A percentile compares a stretch with the other conserved stretches of the same genome.
Evolutionary conservation across 805 yeast species (phyloP).

Genomic region (Pichia gijzeniarum): DNA sequence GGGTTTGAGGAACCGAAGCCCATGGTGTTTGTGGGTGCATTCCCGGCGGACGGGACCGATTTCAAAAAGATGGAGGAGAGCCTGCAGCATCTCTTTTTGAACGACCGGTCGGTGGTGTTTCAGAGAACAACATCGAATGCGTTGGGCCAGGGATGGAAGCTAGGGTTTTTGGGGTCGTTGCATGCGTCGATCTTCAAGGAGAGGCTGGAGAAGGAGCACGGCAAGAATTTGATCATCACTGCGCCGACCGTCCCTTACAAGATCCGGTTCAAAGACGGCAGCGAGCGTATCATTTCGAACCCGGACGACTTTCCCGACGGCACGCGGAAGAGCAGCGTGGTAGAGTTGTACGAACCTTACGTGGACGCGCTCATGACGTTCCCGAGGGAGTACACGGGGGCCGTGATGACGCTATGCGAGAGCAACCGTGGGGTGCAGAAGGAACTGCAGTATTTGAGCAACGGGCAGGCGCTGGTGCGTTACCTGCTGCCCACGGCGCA

Average conservation of each 20-base stretch:
- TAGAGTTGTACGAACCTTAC: conserved; percentile 70
- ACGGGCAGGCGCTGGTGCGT: conserved; percentile 75
- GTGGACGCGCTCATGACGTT: conserved; percentile 87
- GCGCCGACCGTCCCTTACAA: conserved; percentile 95
- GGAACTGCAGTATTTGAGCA: conserved; percentile 67
- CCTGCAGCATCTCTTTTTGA: conserved; percentile 78
- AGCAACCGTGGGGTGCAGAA: conserved; percentile 76
- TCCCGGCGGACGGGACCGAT: conserved; percentile 91
- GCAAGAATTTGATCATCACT: conserved; percentile 84
- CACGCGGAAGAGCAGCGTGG: conserved; percentile 34
- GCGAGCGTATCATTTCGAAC: conserved; percentile 63
- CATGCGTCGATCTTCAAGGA: conserved; percentile 96
- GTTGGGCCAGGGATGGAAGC: conserved; percentile 95
- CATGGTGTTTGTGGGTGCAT: conserved; percentile 98
- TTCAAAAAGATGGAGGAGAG: conserved; percentile 86
- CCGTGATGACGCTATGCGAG: conserved; percentile 82
- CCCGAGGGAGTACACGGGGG: conserved; percentile 84
- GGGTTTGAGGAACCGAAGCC: conserved; percentile 97
- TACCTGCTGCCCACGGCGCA: conserved; percentile 84
- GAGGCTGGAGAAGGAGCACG: conserved; percentile 87
- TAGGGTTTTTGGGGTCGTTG: conserved; percentile 88
- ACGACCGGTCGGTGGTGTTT: conserved; percentile 86
- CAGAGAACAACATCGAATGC: conserved; percentile 92
- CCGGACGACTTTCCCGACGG: conserved; percentile 89
- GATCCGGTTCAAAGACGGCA: conserved; percentile 60